Conservation (phyloP, 805 yeast genomes). For the Candida oleophila region DNA sequence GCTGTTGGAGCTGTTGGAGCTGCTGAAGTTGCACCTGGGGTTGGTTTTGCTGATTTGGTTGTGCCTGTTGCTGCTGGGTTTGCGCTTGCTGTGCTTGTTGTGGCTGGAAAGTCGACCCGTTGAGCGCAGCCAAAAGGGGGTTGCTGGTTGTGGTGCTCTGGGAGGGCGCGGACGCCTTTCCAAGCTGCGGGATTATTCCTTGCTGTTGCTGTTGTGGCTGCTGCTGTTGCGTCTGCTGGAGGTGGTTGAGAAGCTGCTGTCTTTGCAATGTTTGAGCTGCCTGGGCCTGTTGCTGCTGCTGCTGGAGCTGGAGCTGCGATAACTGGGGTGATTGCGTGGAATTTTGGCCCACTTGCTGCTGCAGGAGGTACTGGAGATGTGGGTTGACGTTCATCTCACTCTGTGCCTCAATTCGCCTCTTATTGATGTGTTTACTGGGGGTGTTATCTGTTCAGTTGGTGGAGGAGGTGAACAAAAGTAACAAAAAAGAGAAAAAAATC, state of each 20-base stretch:
- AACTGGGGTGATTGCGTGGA: conserved; percentile 31
- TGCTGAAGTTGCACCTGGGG: conserved; percentile 20
- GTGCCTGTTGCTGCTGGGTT: conserved; percentile 23
- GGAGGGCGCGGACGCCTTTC: not conserved
- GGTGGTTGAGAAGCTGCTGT: conserved; percentile 19
- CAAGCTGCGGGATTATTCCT: not conserved
- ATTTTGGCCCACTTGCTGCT: conserved; percentile 22
- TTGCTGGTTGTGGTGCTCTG: not conserved
- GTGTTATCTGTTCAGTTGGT: too few relatives aligned
- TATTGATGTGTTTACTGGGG: not conserved
- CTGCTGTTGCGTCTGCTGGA: conserved; percentile 22
- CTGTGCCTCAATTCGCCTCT: not conserved
- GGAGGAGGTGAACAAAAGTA: not conserved
- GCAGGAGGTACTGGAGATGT: conserved; percentile 43
- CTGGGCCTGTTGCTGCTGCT: conserved; percentile 36
- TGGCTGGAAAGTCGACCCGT: conserved; percentile 16
- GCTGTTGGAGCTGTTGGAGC: conserved; percentile 11
- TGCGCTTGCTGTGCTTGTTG: conserved; percentile 36
- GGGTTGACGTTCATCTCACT: conserved; percentile 39
- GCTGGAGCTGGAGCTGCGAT: conserved; percentile 29
- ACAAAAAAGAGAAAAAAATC: not conserved
- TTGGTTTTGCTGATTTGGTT: conserved; percentile 18
- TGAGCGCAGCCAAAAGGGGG: conserved; percentile 1
- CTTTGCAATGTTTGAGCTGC: conserved; percentile 31
- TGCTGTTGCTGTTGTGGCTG: conserved; percentile 19